Percentiles rank a stretch among this genome's conserved stretches.
Evolutionary conservation across 139 green algal species (phyloP).

Genomic region (Chlorella vulgaris): DNA sequence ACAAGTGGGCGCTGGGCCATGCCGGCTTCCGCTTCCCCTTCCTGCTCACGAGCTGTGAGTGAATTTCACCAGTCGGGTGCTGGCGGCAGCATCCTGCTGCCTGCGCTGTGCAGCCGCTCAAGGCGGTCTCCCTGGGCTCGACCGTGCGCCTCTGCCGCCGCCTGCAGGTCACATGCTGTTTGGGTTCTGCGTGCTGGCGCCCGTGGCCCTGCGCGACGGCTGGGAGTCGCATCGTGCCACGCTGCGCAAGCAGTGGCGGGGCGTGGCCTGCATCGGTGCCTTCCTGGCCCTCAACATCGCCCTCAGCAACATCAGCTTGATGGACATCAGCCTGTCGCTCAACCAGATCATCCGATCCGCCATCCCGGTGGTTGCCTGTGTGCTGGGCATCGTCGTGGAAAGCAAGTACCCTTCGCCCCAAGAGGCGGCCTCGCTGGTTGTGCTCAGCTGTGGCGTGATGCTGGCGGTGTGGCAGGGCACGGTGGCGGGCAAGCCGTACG

Average conservation of each 20-base stretch:
- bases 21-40: constrained; percentile 68
- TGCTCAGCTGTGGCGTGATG: constrained; percentile 62
- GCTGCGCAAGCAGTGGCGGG: constrained; percentile 57
- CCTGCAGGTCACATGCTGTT: constrained; percentile 65
- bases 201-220: constrained; percentile 46
- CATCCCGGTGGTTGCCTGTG: constrained; percentile 58
- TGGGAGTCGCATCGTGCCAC: constrained; percentile 48
- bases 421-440: constrained; percentile 48
- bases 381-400: constrained; percentile 60
- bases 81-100: background rate
- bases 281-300: constrained; percentile 69
- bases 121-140: too few species aligned
- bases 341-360: constrained; percentile 67
- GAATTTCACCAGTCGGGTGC: background rate
- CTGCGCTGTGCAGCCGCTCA: background rate
- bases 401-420: constrained; percentile 37
- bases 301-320: constrained; percentile 65
- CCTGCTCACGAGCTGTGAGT: constrained; percentile 53
- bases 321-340: constrained; percentile 59
- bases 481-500: constrained; percentile 37
- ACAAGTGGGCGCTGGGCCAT: constrained; percentile 56
- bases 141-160: too few species aligned
- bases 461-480: constrained; percentile 59
- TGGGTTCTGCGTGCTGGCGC: constrained; percentile 51
- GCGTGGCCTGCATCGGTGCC: constrained; percentile 55